Conservation (phyloP, 2,329 filamentous ascomycete species). For the Clathrospora elynae region DNA sequence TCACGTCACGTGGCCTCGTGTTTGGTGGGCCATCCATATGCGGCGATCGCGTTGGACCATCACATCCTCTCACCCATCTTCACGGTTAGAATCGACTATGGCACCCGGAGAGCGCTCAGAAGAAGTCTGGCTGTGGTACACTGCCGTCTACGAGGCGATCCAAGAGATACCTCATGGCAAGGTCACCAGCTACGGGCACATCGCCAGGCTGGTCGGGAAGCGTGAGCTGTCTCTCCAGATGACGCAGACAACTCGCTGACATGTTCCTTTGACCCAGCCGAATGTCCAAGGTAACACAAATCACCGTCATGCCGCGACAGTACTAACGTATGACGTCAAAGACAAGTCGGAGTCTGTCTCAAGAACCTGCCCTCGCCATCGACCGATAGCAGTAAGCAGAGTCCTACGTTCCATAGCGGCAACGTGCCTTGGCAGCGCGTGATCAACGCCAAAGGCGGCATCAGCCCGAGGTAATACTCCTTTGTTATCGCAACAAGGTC, state of each 20-base stretch:
- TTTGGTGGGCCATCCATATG: constrained; percentile 26
- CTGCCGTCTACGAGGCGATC: constrained; percentile 79
- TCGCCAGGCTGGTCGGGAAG: constrained; percentile 72
- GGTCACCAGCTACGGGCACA: constrained; percentile 87
- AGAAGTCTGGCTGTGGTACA: constrained; percentile 75
- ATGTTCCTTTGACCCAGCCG: constrained; percentile 42
- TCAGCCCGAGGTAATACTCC: constrained; percentile 74
- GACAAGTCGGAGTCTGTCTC: constrained; percentile 88
- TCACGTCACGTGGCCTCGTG: constrained; percentile 33
- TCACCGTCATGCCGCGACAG: constrained; percentile 14
- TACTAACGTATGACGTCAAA: constrained; percentile 50
- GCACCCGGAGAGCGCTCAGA: constrained; percentile 63
- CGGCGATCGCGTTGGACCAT: constrained; percentile 6
- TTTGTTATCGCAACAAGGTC: constrained; percentile 13
- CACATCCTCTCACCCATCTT: constrained; percentile 4
- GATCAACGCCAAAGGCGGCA: constrained; percentile 82
- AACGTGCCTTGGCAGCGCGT: constrained; percentile 96
- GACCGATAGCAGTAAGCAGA: constrained; percentile 49
- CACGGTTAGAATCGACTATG: constrained; percentile 54
- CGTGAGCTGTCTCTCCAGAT: constrained; percentile 58
- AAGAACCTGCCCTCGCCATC: constrained; percentile 73
- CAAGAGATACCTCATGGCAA: constrained; percentile 82
- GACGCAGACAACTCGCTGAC: constrained; percentile 30
- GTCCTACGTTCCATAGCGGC: constrained; percentile 65
- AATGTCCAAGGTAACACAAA: constrained; percentile 53